Base-by-base conservation (phyloP, 2,329 filamentous ascomycete species). In the Pseudogymnoascus sp. region DNA sequence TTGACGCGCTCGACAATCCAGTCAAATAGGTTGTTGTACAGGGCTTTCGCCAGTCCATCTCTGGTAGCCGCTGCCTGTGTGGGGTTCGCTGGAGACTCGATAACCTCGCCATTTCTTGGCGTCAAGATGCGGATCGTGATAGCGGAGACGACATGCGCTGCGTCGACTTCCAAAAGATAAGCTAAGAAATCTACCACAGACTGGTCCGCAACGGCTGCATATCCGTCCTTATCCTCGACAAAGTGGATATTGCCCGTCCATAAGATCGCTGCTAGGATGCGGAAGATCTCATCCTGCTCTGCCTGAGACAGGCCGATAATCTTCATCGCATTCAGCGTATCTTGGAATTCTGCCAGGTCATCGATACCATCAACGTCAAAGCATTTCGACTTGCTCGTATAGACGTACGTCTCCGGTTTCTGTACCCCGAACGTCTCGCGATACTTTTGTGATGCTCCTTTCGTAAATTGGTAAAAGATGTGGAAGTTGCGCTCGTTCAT, bases 391-490 rank as follows among this genome's bases (percentile, higher is more conserved):
- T 86, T 86, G 76, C 91, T 97, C 14, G 93, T 96, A 75, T 99
- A 99, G 24, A 90, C 79, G 75, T 99, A 99, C 35, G 92, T 91
- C 72, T 96, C 90, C 24, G 95, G 95, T 70, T 89, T 88, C 74
- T 97, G 93, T 19, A 99, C 81, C 61, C 95, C 95, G 73, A 91
- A 97, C n/a, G 81, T 86, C 71, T 95, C 86, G 74, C 91, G 83
- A 76, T 97, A 96, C 64, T 88, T 85, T 69, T 88, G 82, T n/a
- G 92, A 89, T 8, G 93, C 93, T 3, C 90, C 92, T 78, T 97
- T 99, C 56, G 95, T 91, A 76, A 97, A 97, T 76, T 99, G 95
- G 78, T 99, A 99, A 76, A 99, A 99, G 72, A 99, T 97, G 78
- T 99, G 95, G 76, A 99, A 99, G 78, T 96, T 97, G 70, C 95